Evolutionary conservation across 257 asterid genomes (phyloP), one percentile per base, ranked within the genome.

Genomic region (Fraxinus americana): DNA sequence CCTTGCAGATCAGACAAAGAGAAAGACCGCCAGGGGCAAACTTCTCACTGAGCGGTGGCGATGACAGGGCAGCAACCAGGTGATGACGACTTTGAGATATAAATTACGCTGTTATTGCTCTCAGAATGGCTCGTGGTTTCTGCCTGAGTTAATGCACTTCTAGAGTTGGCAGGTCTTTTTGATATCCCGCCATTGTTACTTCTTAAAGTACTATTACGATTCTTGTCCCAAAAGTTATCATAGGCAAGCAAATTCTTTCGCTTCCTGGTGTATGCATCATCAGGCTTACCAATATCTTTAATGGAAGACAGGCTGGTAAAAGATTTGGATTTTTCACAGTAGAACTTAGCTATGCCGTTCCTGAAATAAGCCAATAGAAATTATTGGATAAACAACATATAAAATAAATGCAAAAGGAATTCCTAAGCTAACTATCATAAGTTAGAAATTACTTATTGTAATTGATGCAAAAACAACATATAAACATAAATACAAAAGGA

Each of bases 1-100:
- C 89, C 94, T 84, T 89, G 98, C 80, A 93, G 86, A 82, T 93
- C 94, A 77, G 91, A 87, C 73, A 93, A 80, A 63, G 97, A 93
- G 83, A 85, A 88, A 34, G 96, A 89, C 82, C 96, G 86, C 87
- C 88, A 86, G 97, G 70, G 80, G 90, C 77, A 59, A 85, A 78
- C 82, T 80, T 90, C 67, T 86, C 88, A 27, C 66, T 80, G 6
- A 89, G 88, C 72, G 89, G 88, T 54, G 90, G 80, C 30, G 84
- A 54, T 32, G 87, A 78, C 11, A 72, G 82, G 92, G 83, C 84
- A 34, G 74, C 74, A 67, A 61, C 83, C 82, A 71, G 88, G 89
- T 54, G 91, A 84, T 6, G 92, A 76, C 27, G 90, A 89, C 65
- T 82, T 82, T 41, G 90, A 90, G 84, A 78, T 88, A n/a, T 92